These are phyloP conservation scores for Castanea mollissima DNA, from an alignment of 306 rosid genomes.

Conservation along the genomic window DNA sequence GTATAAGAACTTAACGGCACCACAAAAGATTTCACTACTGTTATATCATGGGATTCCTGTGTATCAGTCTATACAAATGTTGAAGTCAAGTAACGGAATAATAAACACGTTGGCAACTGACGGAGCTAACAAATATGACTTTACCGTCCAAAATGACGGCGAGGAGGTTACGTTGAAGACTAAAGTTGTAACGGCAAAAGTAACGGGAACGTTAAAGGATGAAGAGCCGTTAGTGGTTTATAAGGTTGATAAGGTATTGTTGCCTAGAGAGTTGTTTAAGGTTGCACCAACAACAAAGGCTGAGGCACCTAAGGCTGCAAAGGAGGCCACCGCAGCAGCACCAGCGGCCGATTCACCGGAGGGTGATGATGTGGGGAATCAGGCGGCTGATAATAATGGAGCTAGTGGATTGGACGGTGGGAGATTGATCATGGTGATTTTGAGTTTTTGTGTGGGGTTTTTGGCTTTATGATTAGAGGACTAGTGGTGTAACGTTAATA, in stretches of 20 bases:
- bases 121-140: slow-evolving; percentile 73
- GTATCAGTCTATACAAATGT: slow-evolving; percentile 66
- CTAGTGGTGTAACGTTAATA: neutral
- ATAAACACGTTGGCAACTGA: slow-evolving; percentile 84
- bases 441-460: slow-evolving; percentile 50
- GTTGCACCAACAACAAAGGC: neutral
- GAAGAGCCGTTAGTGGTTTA: slow-evolving; percentile 76
- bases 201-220: slow-evolving; percentile 69
- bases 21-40: slow-evolving; percentile 54
- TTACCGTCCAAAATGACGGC: slow-evolving; percentile 73
- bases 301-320: slow-evolving; percentile 6
- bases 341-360: slow-evolving; percentile 33
- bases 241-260: slow-evolving; percentile 63
- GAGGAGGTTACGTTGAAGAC: slow-evolving; percentile 75
- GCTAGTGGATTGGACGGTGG: slow-evolving; percentile 36
- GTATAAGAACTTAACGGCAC: slow-evolving; percentile 69
- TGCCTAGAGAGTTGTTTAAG: slow-evolving; percentile 79
- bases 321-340: slow-evolving; percentile 3
- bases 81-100: slow-evolving; percentile 74
- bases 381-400: slow-evolving; percentile 52
- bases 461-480: slow-evolving; percentile 39
- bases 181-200: slow-evolving; percentile 48
- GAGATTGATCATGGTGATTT: slow-evolving; percentile 36
- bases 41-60: slow-evolving; percentile 76
- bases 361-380: slow-evolving; percentile 32